A percentile compares a stretch with the other conserved stretches of the same genome.
These are phyloP conservation scores for Mucor mucedo DNA, from an alignment of 371 early-diverging fungal species.

Conservation along the genomic window DNA sequence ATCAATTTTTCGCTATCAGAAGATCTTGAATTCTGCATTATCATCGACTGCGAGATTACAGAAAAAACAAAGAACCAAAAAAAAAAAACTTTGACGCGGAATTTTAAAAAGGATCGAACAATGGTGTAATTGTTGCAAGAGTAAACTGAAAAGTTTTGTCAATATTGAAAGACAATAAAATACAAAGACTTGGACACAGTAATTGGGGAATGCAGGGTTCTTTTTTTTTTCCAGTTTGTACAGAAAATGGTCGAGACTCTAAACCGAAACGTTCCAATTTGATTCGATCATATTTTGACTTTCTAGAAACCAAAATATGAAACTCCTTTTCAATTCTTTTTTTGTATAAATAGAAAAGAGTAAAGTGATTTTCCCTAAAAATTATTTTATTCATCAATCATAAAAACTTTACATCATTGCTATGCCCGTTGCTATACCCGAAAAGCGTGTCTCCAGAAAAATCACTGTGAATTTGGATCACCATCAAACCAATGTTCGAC, in stretches of 20 bases:
- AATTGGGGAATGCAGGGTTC: not conserved
- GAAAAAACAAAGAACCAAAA: too few relatives aligned
- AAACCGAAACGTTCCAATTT: not conserved
- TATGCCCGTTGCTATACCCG: conserved; percentile 23
- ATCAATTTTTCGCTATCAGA: too few relatives aligned
- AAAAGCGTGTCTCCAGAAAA: conserved; percentile 23
- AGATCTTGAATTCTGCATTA: too few relatives aligned
- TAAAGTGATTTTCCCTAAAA: not conserved
- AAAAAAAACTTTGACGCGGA: too few relatives aligned
- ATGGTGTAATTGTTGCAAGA: too few relatives aligned
- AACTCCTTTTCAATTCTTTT: not conserved
- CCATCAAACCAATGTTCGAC: conserved; percentile 29
- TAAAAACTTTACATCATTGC: not conserved
- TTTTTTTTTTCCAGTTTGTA: conserved; percentile 1
- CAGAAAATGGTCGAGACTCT: conserved; percentile 19
- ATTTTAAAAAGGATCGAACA: too few relatives aligned
- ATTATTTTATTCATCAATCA: not conserved
- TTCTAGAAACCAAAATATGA: conserved; percentile 11
- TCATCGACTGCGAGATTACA: too few relatives aligned
- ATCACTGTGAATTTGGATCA: conserved; percentile 26
- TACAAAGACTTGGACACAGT: not conserved
- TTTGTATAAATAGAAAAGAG: conserved; percentile 1
- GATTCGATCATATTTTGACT: conserved; percentile 9
- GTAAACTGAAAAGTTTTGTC: too few relatives aligned
- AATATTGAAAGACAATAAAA: too few relatives aligned